Conservation (phyloP, 805 yeast species). For the Saccharomyces mikatae region DNA sequence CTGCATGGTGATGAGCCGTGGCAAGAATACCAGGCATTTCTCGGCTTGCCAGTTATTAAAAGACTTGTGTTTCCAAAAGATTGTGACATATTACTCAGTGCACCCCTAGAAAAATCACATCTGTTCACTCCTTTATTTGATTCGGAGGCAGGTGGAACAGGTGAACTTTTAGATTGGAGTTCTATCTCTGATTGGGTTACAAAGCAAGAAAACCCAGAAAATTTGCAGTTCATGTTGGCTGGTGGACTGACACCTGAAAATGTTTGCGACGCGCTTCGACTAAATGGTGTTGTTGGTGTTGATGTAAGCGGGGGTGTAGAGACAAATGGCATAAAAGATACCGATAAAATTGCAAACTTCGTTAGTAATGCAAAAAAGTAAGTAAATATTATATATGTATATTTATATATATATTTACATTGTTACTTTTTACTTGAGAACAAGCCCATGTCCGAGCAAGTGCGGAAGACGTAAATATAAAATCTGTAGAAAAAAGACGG, state of each 20-base stretch:
- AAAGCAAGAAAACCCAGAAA: constrained; percentile 18
- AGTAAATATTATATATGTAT: neutral
- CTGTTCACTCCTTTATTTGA: constrained; percentile 58
- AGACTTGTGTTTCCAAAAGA: constrained; percentile 58
- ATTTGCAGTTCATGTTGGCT: constrained; percentile 53
- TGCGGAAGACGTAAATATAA: neutral
- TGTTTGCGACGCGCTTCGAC: constrained; percentile 45
- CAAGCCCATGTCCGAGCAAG: neutral
- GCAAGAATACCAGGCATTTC: constrained; percentile 34
- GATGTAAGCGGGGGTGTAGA: constrained; percentile 97
- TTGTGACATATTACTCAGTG: constrained; percentile 30
- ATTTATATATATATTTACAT: neutral
- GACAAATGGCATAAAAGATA: constrained; percentile 65
- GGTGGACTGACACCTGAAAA: constrained; percentile 84
- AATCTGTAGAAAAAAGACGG: too few species aligned
- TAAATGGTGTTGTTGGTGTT: constrained; percentile 67
- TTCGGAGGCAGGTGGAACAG: constrained; percentile 89
- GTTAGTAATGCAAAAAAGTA: constrained; percentile 40
- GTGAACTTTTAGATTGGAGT: constrained; percentile 70
- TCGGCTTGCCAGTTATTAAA: constrained; percentile 56
- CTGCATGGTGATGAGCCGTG: constrained; percentile 63
- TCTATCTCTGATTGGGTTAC: constrained; percentile 35
- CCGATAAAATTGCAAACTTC: constrained; percentile 51
- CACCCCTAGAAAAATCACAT: neutral
- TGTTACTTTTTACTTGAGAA: neutral